Evolutionary conservation across 176 grass and related monocot species (phyloP), one percentile per base, ranked within the genome.

Genomic region (Ensete ventricosum): DNA sequence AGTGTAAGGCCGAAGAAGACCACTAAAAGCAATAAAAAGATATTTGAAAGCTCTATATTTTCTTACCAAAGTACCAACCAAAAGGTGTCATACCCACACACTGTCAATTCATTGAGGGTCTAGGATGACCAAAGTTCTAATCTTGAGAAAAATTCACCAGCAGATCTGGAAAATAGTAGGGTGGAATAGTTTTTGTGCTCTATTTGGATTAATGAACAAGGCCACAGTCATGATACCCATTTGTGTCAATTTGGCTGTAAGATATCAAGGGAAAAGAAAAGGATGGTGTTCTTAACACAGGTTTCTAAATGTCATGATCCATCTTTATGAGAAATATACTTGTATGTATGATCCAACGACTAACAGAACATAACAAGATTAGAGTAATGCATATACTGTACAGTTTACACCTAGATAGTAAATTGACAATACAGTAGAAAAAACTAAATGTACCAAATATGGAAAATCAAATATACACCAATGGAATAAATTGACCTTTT

Each of bases 401-500:
- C 34, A 43, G 34, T 43, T 6, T 43, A 59, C 14, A 58, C 13
- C 19, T 5, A 58, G 19, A 58, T 58, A 22, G 11, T 24, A 64
- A 64, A 4, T 64, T 64, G 62, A 24, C 21, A 64, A 64, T 24
- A 43, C 34, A 43, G 34, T 6, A 43, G 34, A 43, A 43, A 43
- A 60, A 29, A 12, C 17, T 57, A 51, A 53, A 13, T 55, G 53
- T 24, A 29, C 6, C 8, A 24, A 3, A 74, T 27, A 14, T 60
- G 1, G 2, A 66, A 26, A 16, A 9, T 64, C 12, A 77, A 52
- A 54, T 17, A 20, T 9, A 49, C 11, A 62, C 17, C 9, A 19
- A 70, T 14, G 2, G 17, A 64, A 11, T 81, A 50, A 76, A 73
- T 73, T 80, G 50, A 92, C 89, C 89, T 88, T 92, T 97, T 72